Base-by-base conservation (phyloP, 192 early-diverging fungal species). In the Spizellomyces sp. region DNA sequence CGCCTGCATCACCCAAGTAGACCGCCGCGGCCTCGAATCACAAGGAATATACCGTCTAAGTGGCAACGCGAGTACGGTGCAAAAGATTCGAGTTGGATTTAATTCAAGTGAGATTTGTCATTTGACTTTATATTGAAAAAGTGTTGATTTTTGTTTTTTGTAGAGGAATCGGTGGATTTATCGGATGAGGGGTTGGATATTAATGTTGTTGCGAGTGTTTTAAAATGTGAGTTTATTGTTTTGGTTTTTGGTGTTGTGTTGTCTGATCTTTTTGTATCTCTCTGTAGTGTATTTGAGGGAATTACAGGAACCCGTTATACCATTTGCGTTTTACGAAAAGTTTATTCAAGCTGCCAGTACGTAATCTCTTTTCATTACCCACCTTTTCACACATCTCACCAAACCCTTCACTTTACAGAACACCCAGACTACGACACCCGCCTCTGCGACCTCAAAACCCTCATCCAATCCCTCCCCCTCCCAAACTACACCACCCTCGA, bases 381-480 rank as follows among this genome's bases (percentile, higher is more conserved):
- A 36, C 9, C 63, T 45, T 10, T 61, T 61, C 2, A 22, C 1
- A 6, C 73, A 45, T 63, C 76, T 48, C 65, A 77, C 73, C 70
- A 68, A 45, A 74, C n/a, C 58, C 22, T 69, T 65, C 6, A 62
- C 5, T 55, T 12, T 41, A 71, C 61, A 74, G 57, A 70, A 84
- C 45, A 70, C 73, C 27, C 27, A 22, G 89, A 91, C 46, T 91
- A 91, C 64, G 86, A 94, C 61, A 84, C 85, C 43, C 81, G 88
- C 15, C 81, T 93, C 65, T 88, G 85, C 67, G 77, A 81, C 48
- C 76, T 92, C 46, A 92, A 93, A 67, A 86, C 74, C 4, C 58
- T 91, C 45, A 77, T 94, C 19, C 90, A 91, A 47, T 17, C 63
- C 36, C 65, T 88, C n/a, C 84, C 86, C 5, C 59, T 62, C 17